Evolutionary conservation across 2,329 filamentous ascomycete species (phyloP), one percentile per base, ranked within the genome.

Genomic region (Exophiala lecanii-corni): DNA sequence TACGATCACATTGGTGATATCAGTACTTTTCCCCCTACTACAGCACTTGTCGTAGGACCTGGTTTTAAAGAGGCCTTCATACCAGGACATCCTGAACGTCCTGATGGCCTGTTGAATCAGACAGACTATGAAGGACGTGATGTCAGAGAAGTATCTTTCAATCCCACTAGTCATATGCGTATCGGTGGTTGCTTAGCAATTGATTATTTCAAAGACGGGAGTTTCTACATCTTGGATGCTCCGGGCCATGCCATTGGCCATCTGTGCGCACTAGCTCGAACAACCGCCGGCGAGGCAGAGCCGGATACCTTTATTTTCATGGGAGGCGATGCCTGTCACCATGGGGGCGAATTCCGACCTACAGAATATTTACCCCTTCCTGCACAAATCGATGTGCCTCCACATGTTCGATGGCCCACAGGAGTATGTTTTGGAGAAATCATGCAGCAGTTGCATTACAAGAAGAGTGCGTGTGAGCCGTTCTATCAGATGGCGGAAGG

Each of bases 11-110:
- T 54, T 13, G 58, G 58, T 6, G 53, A 58, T 33, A 55, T 54
- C 2, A 52, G 44, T 3, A 41, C 39, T 4, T 62, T 62, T 21
- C 58, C 58, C 2, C 2, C 43, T 2, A 44, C 37, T 1, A 74
- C 72, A 0, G 63, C 69, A 6, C 52, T 79, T 0, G 50, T 78
- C 19, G 73, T 78, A 2, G 76, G 75, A 0, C 69, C 74, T 0
- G 74, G 74, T 0, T 72, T 76, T 55, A 71, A 67, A 0, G 45
- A 64, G 2, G 57, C 56, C 0, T 66, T 71, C 53, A 52, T 69
- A 2, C 74, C 74, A 1, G 73, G 70, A 1, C 72, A 64, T 37
- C 75, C 74, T 0, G 41, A 51, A 2, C 61, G 65, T 13, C 56
- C 59, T 2, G 50, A 66, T 0, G 61, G 60, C 0, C 53, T 54